Base-by-base conservation (phyloP, 1,139 yeast species). In the Saccharomycopsis hybrid region DNA sequence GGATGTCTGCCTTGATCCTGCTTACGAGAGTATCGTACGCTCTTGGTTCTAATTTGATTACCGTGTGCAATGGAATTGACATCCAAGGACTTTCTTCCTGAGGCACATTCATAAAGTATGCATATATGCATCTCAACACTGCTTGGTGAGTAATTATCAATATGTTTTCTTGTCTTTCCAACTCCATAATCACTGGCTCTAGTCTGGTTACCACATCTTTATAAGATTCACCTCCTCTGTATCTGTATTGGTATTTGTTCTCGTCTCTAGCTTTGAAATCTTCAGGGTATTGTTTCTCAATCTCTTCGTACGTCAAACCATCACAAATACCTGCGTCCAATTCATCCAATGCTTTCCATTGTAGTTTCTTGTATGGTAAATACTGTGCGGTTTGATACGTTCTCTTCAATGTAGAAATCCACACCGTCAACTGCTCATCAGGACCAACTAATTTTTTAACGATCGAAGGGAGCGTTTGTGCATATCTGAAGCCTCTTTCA, bases 11-110 rank as follows among this genome's bases (percentile, higher is more conserved):
- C 58, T 89, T 88, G 51, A 92, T 85, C 57, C 95, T 74, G 29
- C 92, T 85, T 39, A 90, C 97, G 44, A 82, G 68, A 0, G 98
- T 92, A 50, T 83, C 84, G 64, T 88, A 90, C 1, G 98, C 97
- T 53, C 95, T 75, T 7, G 97, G 97, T 65, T 94, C 97, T 57
- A 92, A 73, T 62, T 88, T 85, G 60, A 92, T 92, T 64, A 92
- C 72, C 0, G 98, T 92, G 64, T 92, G 99, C 61, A 92, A 72
- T 5, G 99, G 99, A 51, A 92, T 95, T 46, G 95, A 88, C 96
- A 92, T 90, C 97, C 98, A 92, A 3, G 99, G 99, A 54, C 90
- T 80, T 64, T 89, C 94, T 61, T 92, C 97, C 65, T 90, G 97
- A 3, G 97, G 96, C 24, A 92, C 96, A 64, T 92, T 92, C 97